Evolutionary conservation across 2,329 filamentous ascomycete genomes (phyloP), one percentile per base, ranked within the genome.

Genomic region (Cladosporium austrohemisphaericum): DNA sequence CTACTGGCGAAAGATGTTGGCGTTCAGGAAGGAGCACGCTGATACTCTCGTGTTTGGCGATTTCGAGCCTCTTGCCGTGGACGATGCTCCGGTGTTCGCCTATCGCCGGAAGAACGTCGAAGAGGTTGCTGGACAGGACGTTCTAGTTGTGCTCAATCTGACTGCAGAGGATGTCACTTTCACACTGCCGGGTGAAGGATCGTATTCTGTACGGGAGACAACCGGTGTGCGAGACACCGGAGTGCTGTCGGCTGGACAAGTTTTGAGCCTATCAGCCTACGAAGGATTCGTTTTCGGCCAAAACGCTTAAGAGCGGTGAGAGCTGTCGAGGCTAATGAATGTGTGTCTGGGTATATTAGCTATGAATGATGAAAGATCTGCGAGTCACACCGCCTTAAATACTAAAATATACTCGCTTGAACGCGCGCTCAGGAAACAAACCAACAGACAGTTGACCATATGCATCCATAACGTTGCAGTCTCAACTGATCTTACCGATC

Each of bases 401-500:
- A 45, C n/a, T 26, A 23, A 32, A 32, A 26, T 28, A 32, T 23
- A 46, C 31, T 46, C 43, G 43, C 43, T 46, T 0, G 10, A 46
- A 36, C 43, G 43, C 43, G 22, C 26, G 32, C 18, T 32, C 7
- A 14, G 22, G n/a, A 46, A 46, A 14, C 20, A 26, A 10, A 46
- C 26, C n/a, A n/a, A n/a, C n/a, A n/a, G n/a, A 23, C 5, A 20
- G 8, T 40, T 23, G 18, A 9, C 32, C n/a, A n/a, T n/a, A 36
- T 13, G 18, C 32, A 20, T 9, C 18, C 9, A 20, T 5, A 6
- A 19, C 25, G 6, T 11, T 26, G 25, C 25, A 11, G 76, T 4
- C 41, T 60, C 52, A 67, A 31, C 60, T 62, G 43, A 90, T 81
- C 71, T 84, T 86, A 64, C 75, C 78, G 51, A 84, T 78, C 50